Evolutionary conservation across 495 filamentous ascomycete genomes (phyloP), one percentile per base, ranked within the genome.

Genomic region (Terfezia claveryi): DNA sequence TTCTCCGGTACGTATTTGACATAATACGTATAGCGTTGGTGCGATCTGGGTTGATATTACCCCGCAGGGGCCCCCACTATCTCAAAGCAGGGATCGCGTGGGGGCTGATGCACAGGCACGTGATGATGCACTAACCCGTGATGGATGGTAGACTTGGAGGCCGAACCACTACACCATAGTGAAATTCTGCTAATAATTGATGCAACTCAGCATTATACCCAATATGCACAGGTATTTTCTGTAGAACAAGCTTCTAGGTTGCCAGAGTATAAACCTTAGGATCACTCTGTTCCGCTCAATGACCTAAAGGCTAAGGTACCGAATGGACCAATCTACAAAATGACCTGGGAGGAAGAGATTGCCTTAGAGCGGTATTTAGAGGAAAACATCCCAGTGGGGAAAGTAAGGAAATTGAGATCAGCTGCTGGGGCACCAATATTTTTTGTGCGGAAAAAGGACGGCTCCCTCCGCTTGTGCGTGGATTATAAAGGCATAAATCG

Each of bases 401-500:
- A 51, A 32, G 23, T 51, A 4, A 6, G 23, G 23, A 51, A 32
- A 51, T 51, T 5, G 5, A 51, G 27, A 11, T 51, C 50, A 20
- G 50, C 50, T 17, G 50, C 50, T 10, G 5, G 50, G 6, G 50
- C 50, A 17, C 69, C 59, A 46, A 60, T 75, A 9, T 50, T 74
- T 7, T 69, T 73, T 36, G 60, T 59, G 0, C 50, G 56, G 14
- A 74, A 73, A 55, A 55, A 55, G 0, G 55, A 61, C 23, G 58
- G 62, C 23, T 53, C 58, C 5, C 51, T 70, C 0, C 49, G 59
- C 0, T 49, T 69, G 51, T 72, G 64, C 59, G 46, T 69, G 0
- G 57, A 70, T 38, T 70, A 70, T 50, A 27, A 5, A 51, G 50
- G 50, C 10, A 12, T 51, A 12, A 51, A 51, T 23, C n/a, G 23